Conservation (phyloP, 495 filamentous ascomycete species). For the Letharia columbiana region DNA sequence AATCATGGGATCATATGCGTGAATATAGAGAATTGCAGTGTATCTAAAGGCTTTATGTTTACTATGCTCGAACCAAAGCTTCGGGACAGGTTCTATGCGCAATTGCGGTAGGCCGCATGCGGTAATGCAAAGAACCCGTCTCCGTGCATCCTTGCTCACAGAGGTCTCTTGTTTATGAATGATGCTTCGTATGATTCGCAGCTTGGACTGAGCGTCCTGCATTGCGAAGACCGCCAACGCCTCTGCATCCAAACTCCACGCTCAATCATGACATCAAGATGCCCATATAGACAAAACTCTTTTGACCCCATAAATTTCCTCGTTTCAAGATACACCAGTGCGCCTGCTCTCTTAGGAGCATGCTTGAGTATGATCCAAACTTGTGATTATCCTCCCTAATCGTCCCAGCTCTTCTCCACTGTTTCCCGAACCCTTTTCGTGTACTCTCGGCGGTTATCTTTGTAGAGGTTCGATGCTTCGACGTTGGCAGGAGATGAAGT, state of each 20-base stretch:
- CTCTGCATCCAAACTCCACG: slow-evolving; percentile 12
- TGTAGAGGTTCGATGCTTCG: slow-evolving; percentile 96
- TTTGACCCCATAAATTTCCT: background rate
- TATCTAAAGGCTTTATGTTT: background rate
- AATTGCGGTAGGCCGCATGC: slow-evolving; percentile 1
- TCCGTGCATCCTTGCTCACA: background rate
- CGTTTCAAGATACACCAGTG: background rate
- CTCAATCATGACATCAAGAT: background rate
- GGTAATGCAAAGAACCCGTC: background rate
- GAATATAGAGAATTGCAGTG: background rate
- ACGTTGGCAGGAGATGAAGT: slow-evolving; percentile 96
- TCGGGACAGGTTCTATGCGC: background rate
- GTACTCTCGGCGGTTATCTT: slow-evolving; percentile 95
- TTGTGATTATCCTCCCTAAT: slow-evolving; percentile 37
- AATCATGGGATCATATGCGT: background rate
- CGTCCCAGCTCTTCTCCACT: slow-evolving; percentile 99
- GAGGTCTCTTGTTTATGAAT: background rate
- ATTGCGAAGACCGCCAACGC: background rate
- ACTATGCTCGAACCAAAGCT: background rate
- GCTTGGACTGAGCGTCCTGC: background rate
- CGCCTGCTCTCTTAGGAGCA: background rate
- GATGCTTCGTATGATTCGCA: background rate
- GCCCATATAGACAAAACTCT: slow-evolving; percentile 13
- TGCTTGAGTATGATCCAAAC: background rate
- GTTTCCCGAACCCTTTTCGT: slow-evolving; percentile 91